Base-by-base conservation (phyloP, 805 yeast genomes). In the Candida germanica region DNA sequence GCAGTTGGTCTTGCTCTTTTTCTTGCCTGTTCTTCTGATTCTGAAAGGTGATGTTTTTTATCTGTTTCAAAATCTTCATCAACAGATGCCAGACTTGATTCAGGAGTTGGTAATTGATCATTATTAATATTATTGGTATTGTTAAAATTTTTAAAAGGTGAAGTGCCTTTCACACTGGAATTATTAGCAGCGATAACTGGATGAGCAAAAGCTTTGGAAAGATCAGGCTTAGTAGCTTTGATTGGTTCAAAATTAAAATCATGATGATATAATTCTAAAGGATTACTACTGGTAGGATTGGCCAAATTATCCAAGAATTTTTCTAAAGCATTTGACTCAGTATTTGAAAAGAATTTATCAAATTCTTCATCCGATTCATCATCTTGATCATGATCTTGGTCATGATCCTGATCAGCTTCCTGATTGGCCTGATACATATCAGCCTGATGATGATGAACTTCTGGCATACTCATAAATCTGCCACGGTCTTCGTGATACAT, bases 271-370 rank as follows among this genome's bases (percentile, higher is more conserved):
- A 61, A 53, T 22, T 61, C 62, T 26, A 58, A 48, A 3, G 66
- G 67, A 36, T 57, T 55, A 18, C 47, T 28, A 14, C 17, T 38
- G 21, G 47, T 45, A 31, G 59, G 50, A 46, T 55, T 53, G 20
- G 59, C 66, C 46, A 67, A 55, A 40, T 59, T 60, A 40, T 67
- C 72, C 48, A 67, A 53, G 38, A 67, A 67, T 47, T 49, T 55
- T 40, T 65, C 71, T 48, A 67, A 56, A 14, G 66, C 64, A 47
- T 59, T 54, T 9, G 63, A 53, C 41, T 62, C 69, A 13, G 63
- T 59, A 42, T 58, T 54, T 27, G 62, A 53, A 36, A 62, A 62
- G 38, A 62, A 63, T 35, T 58, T 56, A 39, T 61, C 66, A 44
- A 59, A 54, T 4, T 60, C 64, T 26, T 59, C 61, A 3, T 42